Percentiles rank a stretch among this genome's conserved stretches.
These are phyloP conservation scores for Cerioporus squamosus DNA, from an alignment of 1,284 basidiomycete genomes.

Conservation along the genomic window DNA sequence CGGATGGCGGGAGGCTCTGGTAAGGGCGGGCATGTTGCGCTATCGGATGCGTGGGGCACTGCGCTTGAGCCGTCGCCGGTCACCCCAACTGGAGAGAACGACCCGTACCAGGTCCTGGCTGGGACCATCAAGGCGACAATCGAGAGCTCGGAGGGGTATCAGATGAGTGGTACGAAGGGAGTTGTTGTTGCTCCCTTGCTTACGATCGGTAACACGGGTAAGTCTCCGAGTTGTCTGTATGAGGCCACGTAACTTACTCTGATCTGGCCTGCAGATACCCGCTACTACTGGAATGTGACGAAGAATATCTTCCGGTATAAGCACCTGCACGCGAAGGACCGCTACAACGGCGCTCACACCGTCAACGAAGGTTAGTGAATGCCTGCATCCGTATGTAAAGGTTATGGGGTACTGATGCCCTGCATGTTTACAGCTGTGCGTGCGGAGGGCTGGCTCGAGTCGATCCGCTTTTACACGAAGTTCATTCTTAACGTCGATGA, in stretches of 20 bases:
- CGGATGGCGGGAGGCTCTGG: constrained; percentile 23
- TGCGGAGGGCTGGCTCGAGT: constrained; percentile 25
- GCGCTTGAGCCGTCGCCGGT: constrained; percentile 60
- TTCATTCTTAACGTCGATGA: constrained; percentile 34
- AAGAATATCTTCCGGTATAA: constrained; percentile 49
- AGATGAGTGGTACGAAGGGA: constrained; percentile 28
- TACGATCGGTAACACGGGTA: constrained; percentile 41
- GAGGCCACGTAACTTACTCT: neutral
- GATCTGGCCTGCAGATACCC: constrained; percentile 39
- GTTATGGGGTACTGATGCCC: constrained; percentile 1
- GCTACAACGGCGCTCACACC: constrained; percentile 52
- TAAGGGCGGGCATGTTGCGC: constrained; percentile 35
- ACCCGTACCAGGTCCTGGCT: constrained; percentile 51
- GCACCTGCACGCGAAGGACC: constrained; percentile 31
- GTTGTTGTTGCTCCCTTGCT: constrained; percentile 44
- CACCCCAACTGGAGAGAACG: constrained; percentile 47
- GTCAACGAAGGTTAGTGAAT: constrained; percentile 36
- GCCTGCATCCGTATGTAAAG: neutral
- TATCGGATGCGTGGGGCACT: constrained; percentile 45
- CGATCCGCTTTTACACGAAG: constrained; percentile 32
- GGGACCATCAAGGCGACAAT: constrained; percentile 52
- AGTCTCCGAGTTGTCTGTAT: neutral
- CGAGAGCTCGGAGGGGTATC: constrained; percentile 23
- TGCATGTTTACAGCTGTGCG: constrained; percentile 18
- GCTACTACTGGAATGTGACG: constrained; percentile 49